These are phyloP conservation scores for Starmerella bombicola DNA, from an alignment of 805 yeast species.

Conservation along the genomic window DNA sequence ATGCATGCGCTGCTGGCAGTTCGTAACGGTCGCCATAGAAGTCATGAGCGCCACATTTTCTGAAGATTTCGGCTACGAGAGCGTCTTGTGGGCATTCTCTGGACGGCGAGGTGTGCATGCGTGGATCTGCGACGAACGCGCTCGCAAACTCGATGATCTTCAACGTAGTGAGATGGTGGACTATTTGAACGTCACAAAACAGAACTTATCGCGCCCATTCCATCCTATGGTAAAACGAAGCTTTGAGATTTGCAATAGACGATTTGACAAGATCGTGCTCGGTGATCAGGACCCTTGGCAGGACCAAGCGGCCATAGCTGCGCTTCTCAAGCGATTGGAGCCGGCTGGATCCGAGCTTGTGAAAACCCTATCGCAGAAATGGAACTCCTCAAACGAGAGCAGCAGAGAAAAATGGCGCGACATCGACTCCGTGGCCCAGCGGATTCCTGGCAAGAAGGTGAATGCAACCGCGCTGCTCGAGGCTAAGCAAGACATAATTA, in stretches of 20 bases:
- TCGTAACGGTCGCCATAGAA: conserved; percentile 71
- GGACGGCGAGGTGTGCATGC: conserved; percentile 99
- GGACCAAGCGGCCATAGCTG: conserved; percentile 30
- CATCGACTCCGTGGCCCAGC: conserved; percentile 36
- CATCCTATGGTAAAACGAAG: conserved; percentile 78
- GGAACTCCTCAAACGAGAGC: conserved; percentile 43
- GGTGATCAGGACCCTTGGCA: conserved; percentile 70
- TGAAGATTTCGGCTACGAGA: conserved; percentile 81
- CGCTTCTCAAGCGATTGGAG: conserved; percentile 46
- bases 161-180: conserved; percentile 70
- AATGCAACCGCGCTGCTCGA: conserved; percentile 44
- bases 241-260: conserved; percentile 48
- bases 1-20: conserved; percentile 86
- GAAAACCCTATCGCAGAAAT: conserved; percentile 41
- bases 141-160: conserved; percentile 58
- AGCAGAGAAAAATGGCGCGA: conserved; percentile 69
- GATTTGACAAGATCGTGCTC: conserved; percentile 54
- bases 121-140: conserved; percentile 85
- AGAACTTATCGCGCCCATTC: conserved; percentile 54
- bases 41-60: conserved; percentile 58
- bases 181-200: conserved; percentile 61
- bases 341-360: conserved; percentile 20
- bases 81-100: conserved; percentile 87
- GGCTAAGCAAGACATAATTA: conserved; percentile 69
- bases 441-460: conserved; percentile 18